phyloP scores from a whole-genome alignment of 192 early-diverging fungal genomes.

The Backusella mclennaniae region DNA sequence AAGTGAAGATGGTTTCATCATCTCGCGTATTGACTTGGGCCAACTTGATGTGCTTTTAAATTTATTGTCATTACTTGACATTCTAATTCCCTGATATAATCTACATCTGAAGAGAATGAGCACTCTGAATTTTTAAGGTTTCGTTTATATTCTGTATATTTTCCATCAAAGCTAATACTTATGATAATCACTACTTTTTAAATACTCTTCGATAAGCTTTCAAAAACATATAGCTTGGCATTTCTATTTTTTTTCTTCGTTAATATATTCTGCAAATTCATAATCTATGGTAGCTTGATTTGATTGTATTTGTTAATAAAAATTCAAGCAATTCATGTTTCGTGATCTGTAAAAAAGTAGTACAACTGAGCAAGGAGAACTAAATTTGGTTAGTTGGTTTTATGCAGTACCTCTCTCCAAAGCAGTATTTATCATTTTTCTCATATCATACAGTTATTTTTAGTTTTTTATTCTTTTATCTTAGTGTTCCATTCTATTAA shows the following conservation, averaged over 20 bases:
- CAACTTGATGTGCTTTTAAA: not conserved
- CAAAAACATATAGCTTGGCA: not conserved
- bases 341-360: too few relatives aligned
- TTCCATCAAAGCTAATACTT: not conserved
- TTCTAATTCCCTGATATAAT: not conserved
- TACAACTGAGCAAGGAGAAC: too few relatives aligned
- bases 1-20: not conserved
- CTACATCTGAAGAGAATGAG: too few relatives aligned
- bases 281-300: not conserved
- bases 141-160: too few relatives aligned
- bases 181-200: not conserved
- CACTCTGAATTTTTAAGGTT: too few relatives aligned
- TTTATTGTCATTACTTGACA: not conserved
- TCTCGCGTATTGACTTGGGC: not conserved
- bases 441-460: too few relatives aligned
- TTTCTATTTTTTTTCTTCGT: not conserved
- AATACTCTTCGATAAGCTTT: not conserved
- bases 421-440: too few relatives aligned
- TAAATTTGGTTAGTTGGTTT: too few relatives aligned
- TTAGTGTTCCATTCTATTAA: too few relatives aligned
- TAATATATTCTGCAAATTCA: not conserved
- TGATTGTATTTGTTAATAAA: not conserved
- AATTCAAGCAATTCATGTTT: too few relatives aligned
- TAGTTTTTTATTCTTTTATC: too few relatives aligned
- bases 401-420: too few relatives aligned